A percentile compares a stretch with the other conserved stretches of the same genome.
Conservation (phyloP, 352 stramenopile species). For the Peronospora belbahrii region DNA sequence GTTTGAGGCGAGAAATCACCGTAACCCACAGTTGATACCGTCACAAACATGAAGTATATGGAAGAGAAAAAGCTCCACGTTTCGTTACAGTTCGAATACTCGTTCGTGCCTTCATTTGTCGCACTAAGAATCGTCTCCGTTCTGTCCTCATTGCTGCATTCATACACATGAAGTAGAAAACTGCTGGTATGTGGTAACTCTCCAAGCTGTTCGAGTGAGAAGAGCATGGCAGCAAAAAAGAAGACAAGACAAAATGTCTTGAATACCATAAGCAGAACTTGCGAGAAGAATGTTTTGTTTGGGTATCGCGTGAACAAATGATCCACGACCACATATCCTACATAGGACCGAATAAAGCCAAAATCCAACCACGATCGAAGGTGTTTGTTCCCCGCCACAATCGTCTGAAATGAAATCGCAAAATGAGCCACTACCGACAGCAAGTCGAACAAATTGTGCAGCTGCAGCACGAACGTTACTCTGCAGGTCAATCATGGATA, state of each 20-base stretch:
- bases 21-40: conserved; percentile 81
- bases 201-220: conserved; percentile 77
- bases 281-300: conserved; percentile 75
- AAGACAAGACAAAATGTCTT: conserved; percentile 75
- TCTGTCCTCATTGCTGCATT: conserved; percentile 52
- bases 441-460: conserved; percentile 76
- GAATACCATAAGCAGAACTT: conserved; percentile 72
- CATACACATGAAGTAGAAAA: conserved; percentile 82
- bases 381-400: conserved; percentile 36
- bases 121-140: conserved; percentile 41
- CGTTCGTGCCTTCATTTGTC: conserved; percentile 39
- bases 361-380: conserved; percentile 82
- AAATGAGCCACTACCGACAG: conserved; percentile 81
- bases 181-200: conserved; percentile 76
- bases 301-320: conserved; percentile 59
- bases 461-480: conserved; percentile 47
- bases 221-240: conserved; percentile 74
- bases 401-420: conserved; percentile 63
- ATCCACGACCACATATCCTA: conserved; percentile 75
- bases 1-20: conserved; percentile 83
- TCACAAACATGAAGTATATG: conserved; percentile 88
- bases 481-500: conserved; percentile 13
- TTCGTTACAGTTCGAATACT: conserved; percentile 56
- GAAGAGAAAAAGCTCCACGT: conserved; percentile 84
- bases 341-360: conserved; percentile 78